These are phyloP conservation scores for Trichaptum fuscoviolaceum DNA, from an alignment of 768 basidiomycete genomes.

Conservation along the genomic window DNA sequence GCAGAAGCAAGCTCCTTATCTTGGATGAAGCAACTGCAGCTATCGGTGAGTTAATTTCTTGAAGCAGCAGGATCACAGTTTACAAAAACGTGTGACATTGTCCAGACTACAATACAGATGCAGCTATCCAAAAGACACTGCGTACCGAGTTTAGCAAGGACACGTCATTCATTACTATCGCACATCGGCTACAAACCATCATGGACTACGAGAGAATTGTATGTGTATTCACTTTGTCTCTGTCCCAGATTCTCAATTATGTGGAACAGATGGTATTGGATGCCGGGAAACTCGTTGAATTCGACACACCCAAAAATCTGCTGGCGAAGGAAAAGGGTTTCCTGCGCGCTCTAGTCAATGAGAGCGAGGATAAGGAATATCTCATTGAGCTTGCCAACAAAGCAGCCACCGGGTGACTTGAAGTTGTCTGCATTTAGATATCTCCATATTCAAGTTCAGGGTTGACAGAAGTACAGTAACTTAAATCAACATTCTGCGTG, in stretches of 20 bases:
- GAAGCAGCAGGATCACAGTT: not conserved
- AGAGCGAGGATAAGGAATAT: constrained; percentile 45
- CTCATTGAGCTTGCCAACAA: constrained; percentile 37
- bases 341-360: constrained; percentile 50
- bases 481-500: too few relatives aligned
- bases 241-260: not conserved
- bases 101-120: constrained; percentile 46
- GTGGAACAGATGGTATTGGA: constrained; percentile 9
- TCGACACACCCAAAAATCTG: constrained; percentile 44
- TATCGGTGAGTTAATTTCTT: constrained; percentile 22
- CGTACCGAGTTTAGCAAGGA: constrained; percentile 31
- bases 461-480: too few relatives aligned
- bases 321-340: constrained; percentile 45
- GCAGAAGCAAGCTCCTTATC: constrained; percentile 22
- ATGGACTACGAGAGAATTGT: constrained; percentile 38
- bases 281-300: constrained; percentile 31
- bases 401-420: too few relatives aligned
- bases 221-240: constrained; percentile 20
- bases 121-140: constrained; percentile 38
- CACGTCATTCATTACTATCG: constrained; percentile 34
- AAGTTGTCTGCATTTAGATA: too few relatives aligned
- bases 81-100: too few relatives aligned
- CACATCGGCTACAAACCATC: constrained; percentile 32
- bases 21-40: constrained; percentile 18
- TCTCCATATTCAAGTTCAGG: too few relatives aligned